Base-by-base conservation (phyloP, 805 yeast species). In the Monosporozyma unispora region DNA sequence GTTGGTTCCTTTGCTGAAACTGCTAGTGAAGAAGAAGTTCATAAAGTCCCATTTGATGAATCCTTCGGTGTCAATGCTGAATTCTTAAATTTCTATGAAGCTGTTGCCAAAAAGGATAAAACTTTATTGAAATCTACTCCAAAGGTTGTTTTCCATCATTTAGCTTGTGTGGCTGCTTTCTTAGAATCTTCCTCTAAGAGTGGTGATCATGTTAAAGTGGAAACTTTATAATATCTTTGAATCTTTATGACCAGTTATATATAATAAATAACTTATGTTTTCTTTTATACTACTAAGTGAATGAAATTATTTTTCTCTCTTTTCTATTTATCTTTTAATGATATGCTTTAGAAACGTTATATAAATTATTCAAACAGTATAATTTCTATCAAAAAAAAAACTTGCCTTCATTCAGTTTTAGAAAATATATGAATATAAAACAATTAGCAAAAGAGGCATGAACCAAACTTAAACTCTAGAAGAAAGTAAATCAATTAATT, bases 81-180 rank as follows among this genome's bases (percentile, higher is more conserved):
- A 60, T 75, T 80, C 49, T 68, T 68, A 62, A 78, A 77, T 61
- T 76, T 80, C 58, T 70, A 70, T 50, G 76, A 77, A 44, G 88
- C 89, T n/a, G 82, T 84, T 27, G 54, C 61, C 23, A 70, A 74
- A 50, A 77, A 79, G 54, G 87, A 86, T 64, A 85, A 85, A 68
- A 59, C 71, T 3, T 54, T 78, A 48, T 67, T 83, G 47, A 70
- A 62, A 39, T 77, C 78, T 40, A 74, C 81, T n/a, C 95, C 96
- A 23, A 83, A 78, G 54, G 76, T 73, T 53, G 88, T 95, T 5
- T 90, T 85, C 81, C 96, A 90, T 68, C 98, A 91, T 67, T 79
- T 90, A 66, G 96, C 96, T 6, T 78, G 87, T 57, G 80, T 91
- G 50, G 96, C 80, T 49, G 98, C 96, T 25, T 85, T 87, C 52